Conservation (phyloP, 768 basidiomycete species). For the Neoboletus brunneissimus region DNA sequence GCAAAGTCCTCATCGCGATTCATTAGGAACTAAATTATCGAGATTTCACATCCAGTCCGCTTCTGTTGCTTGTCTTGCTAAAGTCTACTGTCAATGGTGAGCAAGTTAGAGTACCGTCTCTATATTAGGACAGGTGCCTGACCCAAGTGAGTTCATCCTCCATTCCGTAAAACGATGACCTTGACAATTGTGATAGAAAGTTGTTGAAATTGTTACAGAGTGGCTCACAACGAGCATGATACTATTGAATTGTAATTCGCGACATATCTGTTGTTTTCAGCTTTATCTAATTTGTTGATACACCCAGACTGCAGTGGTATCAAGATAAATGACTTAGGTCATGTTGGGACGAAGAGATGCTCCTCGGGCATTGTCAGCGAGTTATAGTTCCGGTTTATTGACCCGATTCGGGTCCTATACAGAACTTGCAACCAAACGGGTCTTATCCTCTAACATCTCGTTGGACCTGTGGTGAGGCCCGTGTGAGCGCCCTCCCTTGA, state of each 20-base stretch:
- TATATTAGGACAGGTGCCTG: not conserved
- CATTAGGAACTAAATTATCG: not conserved
- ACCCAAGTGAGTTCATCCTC: not conserved
- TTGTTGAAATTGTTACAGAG: not conserved
- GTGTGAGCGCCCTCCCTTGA: not conserved
- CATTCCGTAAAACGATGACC: not conserved
- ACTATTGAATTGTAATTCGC: not conserved
- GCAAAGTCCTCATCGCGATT: too few relatives aligned
- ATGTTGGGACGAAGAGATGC: not conserved
- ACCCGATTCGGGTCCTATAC: too few relatives aligned
- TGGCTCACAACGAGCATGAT: not conserved
- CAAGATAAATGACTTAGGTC: too few relatives aligned
- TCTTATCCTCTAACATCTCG: not conserved
- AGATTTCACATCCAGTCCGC: not conserved
- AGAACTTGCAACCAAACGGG: too few relatives aligned
- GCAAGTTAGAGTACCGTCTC: not conserved
- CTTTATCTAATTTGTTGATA: not conserved
- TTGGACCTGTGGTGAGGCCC: not conserved
- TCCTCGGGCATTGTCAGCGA: too few relatives aligned
- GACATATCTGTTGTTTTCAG: not conserved
- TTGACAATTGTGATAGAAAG: too few relatives aligned
- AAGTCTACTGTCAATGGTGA: not conserved
- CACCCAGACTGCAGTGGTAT: not conserved
- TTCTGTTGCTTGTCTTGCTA: not conserved
- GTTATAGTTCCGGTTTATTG: too few relatives aligned